Evolutionary conservation across 768 basidiomycete genomes (phyloP).

Genomic region (Russula virescens): DNA sequence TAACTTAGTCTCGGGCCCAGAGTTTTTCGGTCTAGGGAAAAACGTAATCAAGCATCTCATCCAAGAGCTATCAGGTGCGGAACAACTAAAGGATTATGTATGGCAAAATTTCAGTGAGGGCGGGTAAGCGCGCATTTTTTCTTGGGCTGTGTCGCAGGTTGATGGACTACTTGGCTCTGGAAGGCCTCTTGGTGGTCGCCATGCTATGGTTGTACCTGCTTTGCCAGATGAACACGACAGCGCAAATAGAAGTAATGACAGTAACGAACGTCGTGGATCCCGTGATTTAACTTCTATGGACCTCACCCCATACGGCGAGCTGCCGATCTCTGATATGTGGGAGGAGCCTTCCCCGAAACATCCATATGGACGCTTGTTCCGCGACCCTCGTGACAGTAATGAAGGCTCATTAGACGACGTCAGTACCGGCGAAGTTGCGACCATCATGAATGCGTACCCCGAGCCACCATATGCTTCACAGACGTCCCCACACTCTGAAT

Average conservation of each 20-base stretch:
- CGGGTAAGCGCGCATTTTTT: conserved; percentile 50
- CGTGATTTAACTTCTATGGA: conserved; percentile 19
- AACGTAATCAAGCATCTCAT: conserved; percentile 88
- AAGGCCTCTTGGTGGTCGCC: conserved; percentile 73
- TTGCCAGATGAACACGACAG: conserved; percentile 68
- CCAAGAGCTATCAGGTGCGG: conserved; percentile 74
- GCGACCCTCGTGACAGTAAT: conserved; percentile 19
- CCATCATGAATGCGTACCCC: conserved; percentile 68
- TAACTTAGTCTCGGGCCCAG: conserved; percentile 83
- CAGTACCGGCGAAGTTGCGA: conserved; percentile 53
- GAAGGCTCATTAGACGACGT: conserved; percentile 17
- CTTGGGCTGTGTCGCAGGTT: conserved; percentile 15
- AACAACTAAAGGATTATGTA: conserved; percentile 70
- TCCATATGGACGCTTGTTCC: conserved; percentile 12
- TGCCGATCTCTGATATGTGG: conserved; percentile 16
- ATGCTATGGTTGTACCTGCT: conserved; percentile 77
- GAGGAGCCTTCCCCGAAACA: conserved; percentile 7
- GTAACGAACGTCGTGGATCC: conserved; percentile 18
- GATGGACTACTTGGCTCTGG: conserved; percentile 25
- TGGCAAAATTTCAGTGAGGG: conserved; percentile 85
- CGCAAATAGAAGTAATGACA: conserved; percentile 29
- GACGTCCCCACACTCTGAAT: conserved; percentile 28
- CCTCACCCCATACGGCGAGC: conserved; percentile 12
- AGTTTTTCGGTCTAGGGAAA: conserved; percentile 82
- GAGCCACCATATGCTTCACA: conserved; percentile 28